These are phyloP conservation scores for Hydnum rufescens DNA, from an alignment of 768 basidiomycete genomes.

Conservation along the genomic window DNA sequence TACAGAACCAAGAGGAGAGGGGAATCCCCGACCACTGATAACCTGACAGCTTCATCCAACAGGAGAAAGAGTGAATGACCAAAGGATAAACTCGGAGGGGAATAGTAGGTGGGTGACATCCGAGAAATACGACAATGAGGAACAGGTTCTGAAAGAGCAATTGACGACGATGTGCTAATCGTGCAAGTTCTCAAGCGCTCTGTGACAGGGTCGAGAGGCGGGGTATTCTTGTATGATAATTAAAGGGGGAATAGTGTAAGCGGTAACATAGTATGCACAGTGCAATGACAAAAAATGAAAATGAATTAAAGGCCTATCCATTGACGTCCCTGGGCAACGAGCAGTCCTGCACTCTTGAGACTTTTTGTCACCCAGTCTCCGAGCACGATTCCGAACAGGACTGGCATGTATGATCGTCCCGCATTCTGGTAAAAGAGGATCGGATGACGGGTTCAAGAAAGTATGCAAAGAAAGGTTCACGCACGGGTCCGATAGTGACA, in stretches of 20 bases:
- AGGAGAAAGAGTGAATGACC: no score
- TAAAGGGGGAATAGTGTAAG: no score
- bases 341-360: constrained; percentile 7
- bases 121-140: no score
- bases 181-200: constrained; percentile 31
- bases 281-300: background rate
- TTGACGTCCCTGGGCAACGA: background rate
- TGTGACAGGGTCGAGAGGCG: constrained; percentile 68
- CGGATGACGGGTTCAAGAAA: background rate
- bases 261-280: no score
- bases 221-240: constrained; percentile 88
- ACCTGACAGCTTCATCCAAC: no score
- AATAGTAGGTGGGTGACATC: no score
- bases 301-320: background rate
- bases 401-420: constrained; percentile 4
- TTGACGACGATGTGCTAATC: background rate
- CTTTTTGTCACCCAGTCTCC: constrained; percentile 7
- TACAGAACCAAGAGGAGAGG: no score
- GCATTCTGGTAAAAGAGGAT: constrained; percentile 1
- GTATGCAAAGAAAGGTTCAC: background rate
- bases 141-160: constrained; percentile 30
- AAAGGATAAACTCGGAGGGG: no score
- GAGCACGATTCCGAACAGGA: constrained; percentile 9
- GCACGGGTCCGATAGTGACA: background rate
- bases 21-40: no score